Evolutionary conservation across 2,329 filamentous ascomycete genomes (phyloP), one percentile per base, ranked within the genome.

Genomic region (Chalaropsis thielavioides): DNA sequence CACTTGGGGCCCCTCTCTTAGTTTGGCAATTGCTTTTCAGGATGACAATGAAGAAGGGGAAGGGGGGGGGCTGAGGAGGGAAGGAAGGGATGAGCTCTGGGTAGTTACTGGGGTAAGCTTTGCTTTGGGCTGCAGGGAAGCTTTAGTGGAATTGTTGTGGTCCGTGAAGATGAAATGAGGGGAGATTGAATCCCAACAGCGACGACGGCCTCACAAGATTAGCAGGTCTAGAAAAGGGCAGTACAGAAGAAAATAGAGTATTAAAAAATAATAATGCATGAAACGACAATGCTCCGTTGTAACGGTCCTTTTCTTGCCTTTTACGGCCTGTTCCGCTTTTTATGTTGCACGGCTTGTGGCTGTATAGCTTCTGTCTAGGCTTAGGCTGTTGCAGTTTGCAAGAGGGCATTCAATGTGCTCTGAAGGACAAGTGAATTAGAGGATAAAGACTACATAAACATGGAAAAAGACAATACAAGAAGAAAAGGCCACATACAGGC

Each of bases 81-180:
- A 31, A 56, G 51, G 51, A 31, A 56, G 51, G 51, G 51, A 24
- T 54, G 49, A 54, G 49, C 49, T 54, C 24, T 24, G 49, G 24
- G 19, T 24, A 56, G 51, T 17, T 56, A 31, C 51, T 56, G 51
- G 51, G 51, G 51, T 56, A 56, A 56, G 51, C 51, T 56, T 31
- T 56, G 24, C 51, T 56, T 56, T 56, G 51, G 51, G 51, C 49
- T 54, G 51, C 51, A 56, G 51, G 51, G 51, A 56, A 56, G 51
- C 51, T 56, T 22, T 11, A 17, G 51, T 27, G 24, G 22, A 35
- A 54, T 54, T 54, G 24, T 54, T 54, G 15, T 56, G 51, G 27
- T 43, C 41, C 41, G 17, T 43, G 51, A 56, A 35, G 7, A 17
- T 22, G 15, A 56, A 56, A 56, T 56, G 24, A 56, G 51, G 51